These are phyloP conservation scores for Nakazawaea ernobii DNA, from an alignment of 805 yeast species.

Conservation along the genomic window DNA sequence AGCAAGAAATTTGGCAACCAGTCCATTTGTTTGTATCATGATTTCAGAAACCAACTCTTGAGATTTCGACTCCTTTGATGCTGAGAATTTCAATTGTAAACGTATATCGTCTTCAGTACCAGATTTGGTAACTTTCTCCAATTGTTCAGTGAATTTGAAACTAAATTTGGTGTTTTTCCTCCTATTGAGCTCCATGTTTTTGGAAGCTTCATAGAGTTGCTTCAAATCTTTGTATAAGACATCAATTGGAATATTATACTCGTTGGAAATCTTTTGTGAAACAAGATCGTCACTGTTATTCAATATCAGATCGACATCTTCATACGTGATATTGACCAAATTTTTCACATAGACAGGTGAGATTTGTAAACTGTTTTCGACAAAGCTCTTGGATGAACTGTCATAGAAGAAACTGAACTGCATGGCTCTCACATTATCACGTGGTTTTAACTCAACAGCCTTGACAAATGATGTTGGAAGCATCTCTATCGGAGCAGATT, in stretches of 20 bases:
- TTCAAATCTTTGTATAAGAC: constrained; percentile 28
- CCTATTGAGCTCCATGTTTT: constrained; percentile 24
- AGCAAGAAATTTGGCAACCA: constrained; percentile 44
- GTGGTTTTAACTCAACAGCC: constrained; percentile 40
- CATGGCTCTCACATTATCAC: constrained; percentile 42
- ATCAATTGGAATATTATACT: constrained; percentile 1
- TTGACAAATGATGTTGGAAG: constrained; percentile 54
- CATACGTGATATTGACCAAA: constrained; percentile 56
- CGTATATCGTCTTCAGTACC: constrained; percentile 18
- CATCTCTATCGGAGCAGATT: constrained; percentile 57
- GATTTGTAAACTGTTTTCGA: constrained; percentile 26
- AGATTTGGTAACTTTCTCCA: constrained; percentile 18
- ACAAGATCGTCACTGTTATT: constrained; percentile 17
- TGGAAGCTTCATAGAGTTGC: constrained; percentile 27
- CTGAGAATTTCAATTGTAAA: constrained; percentile 19
- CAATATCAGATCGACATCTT: constrained; percentile 52
- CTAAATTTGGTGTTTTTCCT: constrained; percentile 29
- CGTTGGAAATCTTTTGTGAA: constrained; percentile 2
- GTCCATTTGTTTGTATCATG: constrained; percentile 76
- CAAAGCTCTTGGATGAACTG: constrained; percentile 15
- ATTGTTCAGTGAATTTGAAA: constrained; percentile 6
- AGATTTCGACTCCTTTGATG: constrained; percentile 33
- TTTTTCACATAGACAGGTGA: constrained; percentile 36
- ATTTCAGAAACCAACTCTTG: constrained; percentile 70
- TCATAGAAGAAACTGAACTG: constrained; percentile 31